Conservation (phyloP, 805 yeast genomes). For the Wickerhamomyces bovis region DNA sequence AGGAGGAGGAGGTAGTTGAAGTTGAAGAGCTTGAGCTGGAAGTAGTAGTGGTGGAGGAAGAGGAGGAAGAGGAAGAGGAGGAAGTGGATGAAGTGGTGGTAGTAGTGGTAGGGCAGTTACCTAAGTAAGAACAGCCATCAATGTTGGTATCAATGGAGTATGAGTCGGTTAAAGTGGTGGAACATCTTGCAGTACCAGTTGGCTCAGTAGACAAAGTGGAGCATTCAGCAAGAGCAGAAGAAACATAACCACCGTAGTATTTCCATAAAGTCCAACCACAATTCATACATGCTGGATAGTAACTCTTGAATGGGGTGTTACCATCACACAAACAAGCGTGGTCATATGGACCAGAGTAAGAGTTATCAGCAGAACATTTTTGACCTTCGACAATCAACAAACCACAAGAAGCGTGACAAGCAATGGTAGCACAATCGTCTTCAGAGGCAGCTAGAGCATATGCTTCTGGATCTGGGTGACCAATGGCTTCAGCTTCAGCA, state of each 20-base stretch:
- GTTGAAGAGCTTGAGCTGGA: conserved; percentile 9
- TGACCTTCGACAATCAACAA: conserved; percentile 26
- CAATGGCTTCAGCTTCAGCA: conserved; percentile 12
- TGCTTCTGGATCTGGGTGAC: conserved; percentile 17
- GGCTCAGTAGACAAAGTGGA: conserved; percentile 23
- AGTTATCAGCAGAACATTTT: conserved; percentile 17
- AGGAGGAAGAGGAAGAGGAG: too few relatives aligned
- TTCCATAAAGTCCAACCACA: conserved; percentile 33
- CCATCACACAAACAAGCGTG: conserved; percentile 17
- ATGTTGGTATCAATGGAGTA: conserved; percentile 4
- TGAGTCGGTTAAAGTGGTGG: conserved; percentile 14
- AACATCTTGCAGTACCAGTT: conserved; percentile 26
- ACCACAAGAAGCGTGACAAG: conserved; percentile 28
- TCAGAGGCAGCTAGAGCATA: conserved; percentile 20
- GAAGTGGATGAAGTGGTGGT: not conserved
- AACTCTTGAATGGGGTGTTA: conserved; percentile 11
- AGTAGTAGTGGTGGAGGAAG: conserved; percentile 7
- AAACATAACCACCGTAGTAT: conserved; percentile 24
- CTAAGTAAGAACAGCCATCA: conserved; percentile 5
- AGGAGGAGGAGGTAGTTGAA: conserved; percentile 4
- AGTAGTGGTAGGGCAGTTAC: conserved; percentile 3
- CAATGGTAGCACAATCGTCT: conserved; percentile 20
- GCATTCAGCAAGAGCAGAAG: conserved; percentile 24
- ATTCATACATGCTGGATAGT: conserved; percentile 24
- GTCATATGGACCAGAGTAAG: conserved; percentile 14